Evolutionary conservation across 805 yeast genomes (phyloP).

Genomic region (Pichia exigua): DNA sequence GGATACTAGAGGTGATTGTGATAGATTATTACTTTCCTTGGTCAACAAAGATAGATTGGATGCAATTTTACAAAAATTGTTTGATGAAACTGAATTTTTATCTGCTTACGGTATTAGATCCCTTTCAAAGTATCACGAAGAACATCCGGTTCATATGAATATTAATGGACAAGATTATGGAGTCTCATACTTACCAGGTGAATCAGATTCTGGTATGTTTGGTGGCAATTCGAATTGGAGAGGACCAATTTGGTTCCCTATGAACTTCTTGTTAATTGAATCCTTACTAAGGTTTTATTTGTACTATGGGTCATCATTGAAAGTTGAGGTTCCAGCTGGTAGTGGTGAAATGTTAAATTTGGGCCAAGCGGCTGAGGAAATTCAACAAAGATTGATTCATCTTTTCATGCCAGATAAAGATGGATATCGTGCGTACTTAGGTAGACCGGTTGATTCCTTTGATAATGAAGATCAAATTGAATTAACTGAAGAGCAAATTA

Average conservation of each 20-base stretch:
- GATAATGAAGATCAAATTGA: constrained; percentile 33
- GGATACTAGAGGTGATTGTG: constrained; percentile 71
- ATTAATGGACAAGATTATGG: constrained; percentile 67
- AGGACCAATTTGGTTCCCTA: constrained; percentile 97
- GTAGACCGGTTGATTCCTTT: constrained; percentile 34
- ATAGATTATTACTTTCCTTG: constrained; percentile 68
- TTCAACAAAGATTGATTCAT: constrained; percentile 78
- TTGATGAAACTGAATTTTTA: constrained; percentile 80
- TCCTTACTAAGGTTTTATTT: constrained; percentile 79
- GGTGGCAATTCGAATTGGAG: constrained; percentile 98
- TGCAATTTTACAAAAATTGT: constrained; percentile 69
- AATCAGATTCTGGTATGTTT: constrained; percentile 86
- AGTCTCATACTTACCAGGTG: constrained; percentile 77
- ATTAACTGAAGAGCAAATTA: constrained; percentile 42
- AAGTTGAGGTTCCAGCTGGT: constrained; percentile 82
- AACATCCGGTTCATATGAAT: constrained; percentile 76
- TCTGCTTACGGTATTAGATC: constrained; percentile 85
- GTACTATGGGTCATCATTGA: constrained; percentile 79
- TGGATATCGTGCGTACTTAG: constrained; percentile 66
- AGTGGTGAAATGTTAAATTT: constrained; percentile 69
- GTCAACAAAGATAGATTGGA: constrained; percentile 73
- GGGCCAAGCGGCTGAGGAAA: constrained; percentile 85
- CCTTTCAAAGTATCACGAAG: constrained; percentile 75
- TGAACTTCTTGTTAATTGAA: constrained; percentile 78
- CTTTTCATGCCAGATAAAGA: constrained; percentile 62